These are phyloP conservation scores for Tausonia pullulans DNA, from an alignment of 1,284 basidiomycete species.

Conservation along the genomic window DNA sequence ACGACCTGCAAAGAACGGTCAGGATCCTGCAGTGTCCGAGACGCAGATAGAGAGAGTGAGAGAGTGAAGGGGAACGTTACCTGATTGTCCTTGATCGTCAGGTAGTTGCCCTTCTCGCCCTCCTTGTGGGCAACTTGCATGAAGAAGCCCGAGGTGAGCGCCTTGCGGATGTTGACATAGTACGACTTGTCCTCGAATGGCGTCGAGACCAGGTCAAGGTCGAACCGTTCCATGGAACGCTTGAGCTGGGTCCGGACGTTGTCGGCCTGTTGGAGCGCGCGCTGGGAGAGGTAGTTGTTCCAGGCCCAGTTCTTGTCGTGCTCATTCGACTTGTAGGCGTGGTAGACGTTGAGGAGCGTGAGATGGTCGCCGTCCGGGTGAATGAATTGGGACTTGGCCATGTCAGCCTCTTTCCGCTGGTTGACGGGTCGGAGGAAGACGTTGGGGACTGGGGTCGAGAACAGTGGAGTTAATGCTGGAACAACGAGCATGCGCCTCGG, in stretches of 20 bases:
- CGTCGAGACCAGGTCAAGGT: constrained; percentile 69
- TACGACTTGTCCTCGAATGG: constrained; percentile 62
- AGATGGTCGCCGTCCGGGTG: constrained; percentile 95
- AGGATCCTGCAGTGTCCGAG: background rate
- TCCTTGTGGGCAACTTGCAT: constrained; percentile 97
- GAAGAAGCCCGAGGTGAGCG: constrained; percentile 88
- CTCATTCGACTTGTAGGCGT: constrained; percentile 75
- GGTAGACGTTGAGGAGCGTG: constrained; percentile 90
- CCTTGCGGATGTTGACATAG: constrained; percentile 68
- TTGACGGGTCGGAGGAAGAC: constrained; percentile 86
- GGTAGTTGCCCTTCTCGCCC: constrained; percentile 74
- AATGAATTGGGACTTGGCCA: constrained; percentile 76
- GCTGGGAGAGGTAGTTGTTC: constrained; percentile 77
- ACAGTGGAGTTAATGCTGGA: too few species aligned
- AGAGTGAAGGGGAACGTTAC: constrained; percentile 28
- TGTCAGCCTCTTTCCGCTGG: constrained; percentile 78
- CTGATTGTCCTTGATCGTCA: constrained; percentile 91
- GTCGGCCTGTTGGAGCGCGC: constrained; percentile 81
- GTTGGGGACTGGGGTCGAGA: constrained; percentile 57
- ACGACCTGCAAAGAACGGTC: constrained; percentile 49
- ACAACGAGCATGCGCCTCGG: too few species aligned
- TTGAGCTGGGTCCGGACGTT: constrained; percentile 89
- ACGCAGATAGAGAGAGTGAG: background rate
- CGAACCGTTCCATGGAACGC: constrained; percentile 86
- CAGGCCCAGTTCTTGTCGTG: constrained; percentile 82